Percentiles rank a stretch among this genome's conserved stretches.
Conservation (phyloP, 2,329 filamentous ascomycete species). For the Aschersonia sp. region DNA sequence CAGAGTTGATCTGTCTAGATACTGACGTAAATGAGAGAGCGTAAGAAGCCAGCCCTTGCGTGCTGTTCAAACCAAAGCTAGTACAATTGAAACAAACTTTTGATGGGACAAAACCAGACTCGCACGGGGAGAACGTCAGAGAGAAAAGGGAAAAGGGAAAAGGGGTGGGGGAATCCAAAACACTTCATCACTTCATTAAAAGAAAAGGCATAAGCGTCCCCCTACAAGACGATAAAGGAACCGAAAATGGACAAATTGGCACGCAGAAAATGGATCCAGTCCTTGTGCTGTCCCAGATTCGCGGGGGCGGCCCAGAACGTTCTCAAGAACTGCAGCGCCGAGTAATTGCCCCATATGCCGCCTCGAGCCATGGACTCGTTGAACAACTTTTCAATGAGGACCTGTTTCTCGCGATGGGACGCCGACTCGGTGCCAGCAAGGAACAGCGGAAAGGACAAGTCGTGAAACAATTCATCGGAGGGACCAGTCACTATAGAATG, state of each 20-base stretch:
- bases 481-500: conserved; percentile 1
- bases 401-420: background rate
- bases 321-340: conserved; percentile 3
- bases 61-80: too few species aligned
- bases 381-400: conserved; percentile 1
- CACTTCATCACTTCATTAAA: too few species aligned
- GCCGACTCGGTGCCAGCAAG: conserved; percentile 4
- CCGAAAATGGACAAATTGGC: conserved; percentile 1
- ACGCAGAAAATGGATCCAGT: conserved; percentile 4
- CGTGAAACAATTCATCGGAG: conserved; percentile 2
- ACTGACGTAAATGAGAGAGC: too few species aligned
- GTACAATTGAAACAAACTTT: too few species aligned
- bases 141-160: too few species aligned
- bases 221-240: conserved; percentile 1
- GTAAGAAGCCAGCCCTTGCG: too few species aligned
- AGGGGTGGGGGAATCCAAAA: too few species aligned
- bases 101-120: too few species aligned
- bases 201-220: too few species aligned
- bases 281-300: background rate
- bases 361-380: conserved; percentile 1
- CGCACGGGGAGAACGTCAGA: too few species aligned
- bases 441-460: conserved; percentile 6
- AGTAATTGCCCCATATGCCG: conserved; percentile 5
- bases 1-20: too few species aligned
- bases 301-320: conserved; percentile 1